Conservation (phyloP, 805 yeast species). For the Wickerhamomyces tratensis region DNA sequence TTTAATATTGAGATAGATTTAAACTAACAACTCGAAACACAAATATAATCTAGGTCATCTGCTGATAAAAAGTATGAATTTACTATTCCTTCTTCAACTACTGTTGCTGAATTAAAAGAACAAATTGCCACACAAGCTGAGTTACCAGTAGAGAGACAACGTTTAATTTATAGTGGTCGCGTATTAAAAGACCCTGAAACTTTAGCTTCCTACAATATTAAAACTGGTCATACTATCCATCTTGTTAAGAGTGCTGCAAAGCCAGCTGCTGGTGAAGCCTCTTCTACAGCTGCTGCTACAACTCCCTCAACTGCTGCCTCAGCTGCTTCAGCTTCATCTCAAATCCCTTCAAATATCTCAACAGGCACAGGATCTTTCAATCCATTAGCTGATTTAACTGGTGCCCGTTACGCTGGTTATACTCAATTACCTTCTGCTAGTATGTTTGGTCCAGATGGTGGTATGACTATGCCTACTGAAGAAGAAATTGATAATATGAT, state of each 20-base stretch:
- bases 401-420: slow-evolving; percentile 93
- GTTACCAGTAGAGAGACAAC: slow-evolving; percentile 69
- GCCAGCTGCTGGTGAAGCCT: slow-evolving; percentile 19
- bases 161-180: slow-evolving; percentile 89
- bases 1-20: too few relatives aligned
- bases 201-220: slow-evolving; percentile 67
- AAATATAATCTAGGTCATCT: slow-evolving; percentile 20
- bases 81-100: slow-evolving; percentile 37
- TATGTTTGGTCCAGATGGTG: slow-evolving; percentile 94
- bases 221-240: slow-evolving; percentile 81
- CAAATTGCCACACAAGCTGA: slow-evolving; percentile 50
- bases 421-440: slow-evolving; percentile 79
- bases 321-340: slow-evolving; percentile 13
- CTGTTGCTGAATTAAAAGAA: slow-evolving; percentile 63
- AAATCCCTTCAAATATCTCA: slow-evolving; percentile 69
- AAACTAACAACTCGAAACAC: too few relatives aligned
- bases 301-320: slow-evolving; percentile 16
- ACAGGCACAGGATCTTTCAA: slow-evolving; percentile 86
- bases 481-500: slow-evolving; percentile 69
- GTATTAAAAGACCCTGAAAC: slow-evolving; percentile 81
- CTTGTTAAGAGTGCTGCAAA: slow-evolving; percentile 73
- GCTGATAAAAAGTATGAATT: slow-evolving; percentile 78
- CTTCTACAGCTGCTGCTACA: slow-evolving; percentile 16
- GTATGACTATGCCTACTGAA: slow-evolving; percentile 68
- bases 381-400: slow-evolving; percentile 86